Evolutionary conservation across 225 moss, liverwort and hornwort species (phyloP), one percentile per base, ranked within the genome.

Genomic region (Thuidium tamariscinum): DNA sequence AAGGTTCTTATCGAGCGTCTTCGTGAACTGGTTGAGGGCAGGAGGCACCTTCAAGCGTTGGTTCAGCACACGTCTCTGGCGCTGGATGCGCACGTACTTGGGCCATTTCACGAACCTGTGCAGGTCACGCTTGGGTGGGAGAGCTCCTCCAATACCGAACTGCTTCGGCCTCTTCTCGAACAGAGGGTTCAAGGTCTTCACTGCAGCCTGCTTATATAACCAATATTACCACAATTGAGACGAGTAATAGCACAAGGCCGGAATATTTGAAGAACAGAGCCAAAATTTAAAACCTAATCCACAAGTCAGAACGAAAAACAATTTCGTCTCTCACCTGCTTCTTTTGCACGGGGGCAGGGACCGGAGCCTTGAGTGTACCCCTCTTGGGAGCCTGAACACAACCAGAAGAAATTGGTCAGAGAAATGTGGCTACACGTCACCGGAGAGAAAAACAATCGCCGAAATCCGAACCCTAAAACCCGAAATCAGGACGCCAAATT

Each of bases 21-120:
- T 96, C 18, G 96, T 96, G 84, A 97, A 97, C 95, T 97, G 96
- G 89, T 97, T 94, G 23, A 97, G 93, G 37, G 97, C 94, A 19
- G 96, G 96, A 37, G 97, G 97, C 62, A 96, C 95, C 91, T 97
- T 97, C 92, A 96, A 86, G 9, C 95, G 93, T 85, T 97, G 97
- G 85, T 97, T 97, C 89, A 97, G 81, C 60, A 97, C 97, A 71
- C 96, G 96, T 63, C 96, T 92, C 91, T 97, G 96, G 68, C 96
- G 92, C 86, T 97, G 97, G 63, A 97, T 96, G 68, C 95, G 96
- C 36, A 96, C 96, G 70, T 97, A 97, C 89, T 97, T 97, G 63
- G 96, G 97, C 97, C 97, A 97, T 79, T 97, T 97, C 82, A 97
- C 97, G 39, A 97, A 97, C 64, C 96, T 93, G 88, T 97, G 97